Conservation (phyloP, 2,329 filamentous ascomycete species). For the Calonectria pseudoreteaudii region DNA sequence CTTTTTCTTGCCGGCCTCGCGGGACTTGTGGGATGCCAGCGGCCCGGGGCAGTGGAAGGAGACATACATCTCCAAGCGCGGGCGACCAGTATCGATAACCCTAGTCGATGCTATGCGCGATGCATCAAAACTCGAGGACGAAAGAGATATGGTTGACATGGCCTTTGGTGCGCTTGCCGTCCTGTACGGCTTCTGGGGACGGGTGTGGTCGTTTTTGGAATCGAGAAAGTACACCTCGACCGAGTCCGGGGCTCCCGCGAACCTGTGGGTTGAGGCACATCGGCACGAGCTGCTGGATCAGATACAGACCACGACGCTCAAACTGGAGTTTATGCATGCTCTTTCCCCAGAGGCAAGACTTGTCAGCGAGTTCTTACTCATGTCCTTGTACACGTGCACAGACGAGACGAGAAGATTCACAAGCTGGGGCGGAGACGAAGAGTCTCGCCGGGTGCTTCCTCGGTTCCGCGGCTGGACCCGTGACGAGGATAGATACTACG, state of each 20-base stretch:
- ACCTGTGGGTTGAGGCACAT: neutral
- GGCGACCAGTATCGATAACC: neutral
- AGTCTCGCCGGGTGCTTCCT: neutral
- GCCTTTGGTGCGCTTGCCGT: neutral
- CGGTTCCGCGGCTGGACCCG: neutral
- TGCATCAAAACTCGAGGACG: neutral
- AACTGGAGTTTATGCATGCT: neutral
- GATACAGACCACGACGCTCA: neutral
- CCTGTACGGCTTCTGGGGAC: neutral
- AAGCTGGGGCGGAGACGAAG: neutral
- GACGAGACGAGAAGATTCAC: neutral
- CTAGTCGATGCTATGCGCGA: neutral
- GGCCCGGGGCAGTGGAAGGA: neutral
- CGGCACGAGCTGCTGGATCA: neutral
- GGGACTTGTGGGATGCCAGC: neutral
- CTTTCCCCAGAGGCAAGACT: neutral
- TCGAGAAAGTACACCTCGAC: neutral
- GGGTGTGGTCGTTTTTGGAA: neutral
- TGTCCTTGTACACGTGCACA: neutral
- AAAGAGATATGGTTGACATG: neutral
- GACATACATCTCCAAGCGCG: neutral
- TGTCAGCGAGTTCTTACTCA: neutral
- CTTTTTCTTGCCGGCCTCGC: neutral
- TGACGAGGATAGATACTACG: neutral
- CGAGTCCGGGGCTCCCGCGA: neutral